phyloP scores from a whole-genome alignment of 2,329 filamentous ascomycete species.

The Nothophoma quercina region DNA sequence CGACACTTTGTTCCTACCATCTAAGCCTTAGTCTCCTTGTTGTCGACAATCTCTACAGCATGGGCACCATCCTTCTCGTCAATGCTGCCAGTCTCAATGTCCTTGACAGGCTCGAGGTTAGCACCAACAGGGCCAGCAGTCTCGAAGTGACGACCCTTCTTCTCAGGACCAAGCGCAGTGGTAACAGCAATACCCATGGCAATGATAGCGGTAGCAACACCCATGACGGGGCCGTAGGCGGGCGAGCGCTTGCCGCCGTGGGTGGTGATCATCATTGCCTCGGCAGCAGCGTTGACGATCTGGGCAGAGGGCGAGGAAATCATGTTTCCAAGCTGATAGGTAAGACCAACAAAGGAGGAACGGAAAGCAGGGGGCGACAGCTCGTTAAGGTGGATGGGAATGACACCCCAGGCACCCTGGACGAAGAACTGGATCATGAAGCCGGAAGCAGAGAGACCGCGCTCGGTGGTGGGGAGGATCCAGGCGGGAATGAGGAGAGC shows the following conservation, averaged over 20 bases:
- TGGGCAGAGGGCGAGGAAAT: conserved; percentile 76
- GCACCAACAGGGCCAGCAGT: conserved; percentile 61
- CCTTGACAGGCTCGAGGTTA: conserved; percentile 30
- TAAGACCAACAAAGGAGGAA: conserved; percentile 73
- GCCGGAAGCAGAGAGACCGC: conserved; percentile 67
- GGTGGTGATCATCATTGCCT: conserved; percentile 60
- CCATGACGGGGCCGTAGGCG: conserved; percentile 79
- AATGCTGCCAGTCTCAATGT: conserved; percentile 42
- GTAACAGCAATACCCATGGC: conserved; percentile 73
- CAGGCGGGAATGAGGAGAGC: conserved; percentile 71
- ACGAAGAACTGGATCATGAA: conserved; percentile 71
- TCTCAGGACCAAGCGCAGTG: conserved; percentile 76
- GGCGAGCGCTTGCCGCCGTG: conserved; percentile 65
- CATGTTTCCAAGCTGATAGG: conserved; percentile 79
- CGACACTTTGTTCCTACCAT: neutral
- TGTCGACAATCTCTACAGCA: conserved; percentile 30
- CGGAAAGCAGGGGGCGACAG: conserved; percentile 74
- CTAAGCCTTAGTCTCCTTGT: conserved; percentile 17
- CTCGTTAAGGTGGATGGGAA: conserved; percentile 75
- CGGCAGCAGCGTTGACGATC: conserved; percentile 78
- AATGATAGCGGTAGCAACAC: conserved; percentile 78
- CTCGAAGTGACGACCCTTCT: conserved; percentile 74
- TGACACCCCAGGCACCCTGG: conserved; percentile 55
- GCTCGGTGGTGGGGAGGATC: conserved; percentile 70
- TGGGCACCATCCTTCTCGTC: conserved; percentile 37